These are phyloP conservation scores for Lepidopterella palustris DNA, from an alignment of 495 filamentous ascomycete genomes.

Conservation along the genomic window DNA sequence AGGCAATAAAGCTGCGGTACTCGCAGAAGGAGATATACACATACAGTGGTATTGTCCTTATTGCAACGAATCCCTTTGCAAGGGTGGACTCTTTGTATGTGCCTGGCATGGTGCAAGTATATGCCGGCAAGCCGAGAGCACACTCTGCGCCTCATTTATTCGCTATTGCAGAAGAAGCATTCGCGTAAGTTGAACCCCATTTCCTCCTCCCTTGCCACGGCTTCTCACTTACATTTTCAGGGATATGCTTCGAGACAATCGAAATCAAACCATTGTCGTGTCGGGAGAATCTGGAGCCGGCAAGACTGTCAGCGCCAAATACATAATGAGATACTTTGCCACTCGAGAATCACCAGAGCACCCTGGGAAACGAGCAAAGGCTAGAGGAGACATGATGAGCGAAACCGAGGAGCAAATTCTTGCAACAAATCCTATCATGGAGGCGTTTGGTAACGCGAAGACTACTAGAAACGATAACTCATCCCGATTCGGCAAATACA, in stretches of 20 bases:
- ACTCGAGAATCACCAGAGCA: slow-evolving; percentile 92
- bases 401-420: slow-evolving; percentile 98
- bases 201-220: no score
- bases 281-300: slow-evolving; percentile 97
- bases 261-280: slow-evolving; percentile 98
- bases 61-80: slow-evolving; percentile 97
- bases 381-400: slow-evolving; percentile 82
- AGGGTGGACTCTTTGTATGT: slow-evolving; percentile 97
- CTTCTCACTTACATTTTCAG: no score
- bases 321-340: slow-evolving; percentile 99
- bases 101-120: slow-evolving; percentile 98
- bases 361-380: slow-evolving; percentile 69
- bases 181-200: slow-evolving; percentile 69
- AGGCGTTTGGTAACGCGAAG: slow-evolving; percentile 98
- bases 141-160: slow-evolving; percentile 97
- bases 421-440: slow-evolving; percentile 99
- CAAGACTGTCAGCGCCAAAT: slow-evolving; percentile 98
- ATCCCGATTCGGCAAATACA: slow-evolving; percentile 97
- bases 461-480: slow-evolving; percentile 99
- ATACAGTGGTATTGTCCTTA: slow-evolving; percentile 97
- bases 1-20: slow-evolving; percentile 97
- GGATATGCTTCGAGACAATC: slow-evolving; percentile 92
- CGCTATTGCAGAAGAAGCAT: slow-evolving; percentile 97
- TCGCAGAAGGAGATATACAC: slow-evolving; percentile 99
- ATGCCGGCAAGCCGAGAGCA: slow-evolving; percentile 92